Evolutionary conservation across 2,329 filamentous ascomycete species (phyloP), one percentile per base, ranked within the genome.

Genomic region (Sporothrix brunneoviolacea): DNA sequence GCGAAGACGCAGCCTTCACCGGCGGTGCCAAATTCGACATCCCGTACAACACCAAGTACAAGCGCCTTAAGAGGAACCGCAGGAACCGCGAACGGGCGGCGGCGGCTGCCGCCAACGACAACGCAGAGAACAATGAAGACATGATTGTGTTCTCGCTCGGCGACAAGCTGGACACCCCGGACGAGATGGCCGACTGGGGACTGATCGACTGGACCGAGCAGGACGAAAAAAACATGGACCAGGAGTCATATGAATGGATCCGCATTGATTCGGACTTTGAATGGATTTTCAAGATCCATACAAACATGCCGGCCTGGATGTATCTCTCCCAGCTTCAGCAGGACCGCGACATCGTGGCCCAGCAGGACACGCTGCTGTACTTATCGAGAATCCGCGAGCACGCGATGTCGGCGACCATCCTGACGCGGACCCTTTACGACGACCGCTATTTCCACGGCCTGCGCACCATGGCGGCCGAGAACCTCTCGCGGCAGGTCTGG

Each of bases 21-120:
- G 57, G 86, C 59, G 72, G 71, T 1, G 76, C 75, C 21, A 93
- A 87, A 63, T 87, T 97, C 53, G 91, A 96, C 55, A 96, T 98
- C 54, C 91, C 91, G 0, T 98, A 98, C 69, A 97, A 97, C 61
- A 98, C 93, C 0, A 98, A 98, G 65, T 98, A 98, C 71, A 98
- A 97, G 71, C 84, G 94, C 8, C 76, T 98, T 3, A 98, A 98
- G 72, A 78, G 91, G 41, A 96, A 87, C 53, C 81, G 86, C 39
- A 76, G 87, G 28, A 82, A 91, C 64, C 90, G 90, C 64, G 88
- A 95, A 64, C 82, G 88, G 54, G 82, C 79, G 19, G 77, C 78
- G 35, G 81, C 77, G 44, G 80, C 75, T 21, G 77, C 72, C 38
- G 86, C 76, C 2, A 48, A 35, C 39, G 40, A 40, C 8, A 19